A percentile compares a stretch with the other conserved stretches of the same genome.
Conservation (phyloP, 441 rosid species). For the Adansonia rubrostipa region DNA sequence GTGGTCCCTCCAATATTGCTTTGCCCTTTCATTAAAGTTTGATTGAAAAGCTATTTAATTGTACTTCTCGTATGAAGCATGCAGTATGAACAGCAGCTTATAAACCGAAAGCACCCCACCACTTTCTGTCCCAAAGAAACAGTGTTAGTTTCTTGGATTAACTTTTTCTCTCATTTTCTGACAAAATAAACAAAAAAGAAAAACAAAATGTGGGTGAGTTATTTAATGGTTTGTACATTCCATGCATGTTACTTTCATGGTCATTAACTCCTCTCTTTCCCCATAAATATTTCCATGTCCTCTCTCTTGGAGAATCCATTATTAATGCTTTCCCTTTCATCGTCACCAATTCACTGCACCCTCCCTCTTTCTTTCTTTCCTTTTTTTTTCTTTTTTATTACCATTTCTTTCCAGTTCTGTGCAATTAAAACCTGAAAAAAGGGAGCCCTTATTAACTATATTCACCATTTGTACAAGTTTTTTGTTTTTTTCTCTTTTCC, state of each 20-base stretch:
- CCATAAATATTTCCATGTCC: conserved; percentile 36
- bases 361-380: conserved; percentile 21
- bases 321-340: conserved; percentile 47
- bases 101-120: neutral
- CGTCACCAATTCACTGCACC: conserved; percentile 15
- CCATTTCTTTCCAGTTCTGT: conserved; percentile 26
- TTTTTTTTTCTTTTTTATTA: conserved; percentile 24
- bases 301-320: conserved; percentile 34
- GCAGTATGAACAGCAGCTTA: neutral
- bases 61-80: too few species aligned
- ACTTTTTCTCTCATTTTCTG: neutral
- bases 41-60: neutral
- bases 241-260: conserved; percentile 43
- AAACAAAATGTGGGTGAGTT: conserved; percentile 23
- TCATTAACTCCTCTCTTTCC: conserved; percentile 45
- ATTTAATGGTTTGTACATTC: conserved; percentile 36
- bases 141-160: neutral
- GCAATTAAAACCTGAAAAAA: conserved; percentile 29
- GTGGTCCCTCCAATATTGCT: too few species aligned
- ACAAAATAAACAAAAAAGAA: conserved; percentile 12
- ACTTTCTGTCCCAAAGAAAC: neutral
- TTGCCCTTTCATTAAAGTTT: neutral
- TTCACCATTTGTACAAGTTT: conserved; percentile 33
- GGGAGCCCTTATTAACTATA: conserved; percentile 39
- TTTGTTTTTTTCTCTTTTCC: neutral